A percentile compares a stretch with the other conserved stretches of the same genome.
Conservation (phyloP, 176 grass and related monocot genomes). For the Cenchrus americanus region DNA sequence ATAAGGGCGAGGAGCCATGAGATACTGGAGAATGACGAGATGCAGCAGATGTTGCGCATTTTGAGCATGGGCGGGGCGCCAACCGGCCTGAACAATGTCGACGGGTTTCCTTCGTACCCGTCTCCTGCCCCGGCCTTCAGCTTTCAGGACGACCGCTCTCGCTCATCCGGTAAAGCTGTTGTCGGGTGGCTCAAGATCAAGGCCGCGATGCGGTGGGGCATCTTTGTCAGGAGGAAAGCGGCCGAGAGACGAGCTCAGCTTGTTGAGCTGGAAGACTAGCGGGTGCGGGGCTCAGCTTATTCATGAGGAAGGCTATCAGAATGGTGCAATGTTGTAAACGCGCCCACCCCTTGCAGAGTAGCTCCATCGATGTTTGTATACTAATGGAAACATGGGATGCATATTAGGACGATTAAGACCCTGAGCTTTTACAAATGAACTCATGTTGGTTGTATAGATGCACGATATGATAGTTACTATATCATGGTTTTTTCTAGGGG, state of each 20-base stretch:
- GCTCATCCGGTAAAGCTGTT: constrained; percentile 80
- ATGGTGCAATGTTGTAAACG: constrained; percentile 14
- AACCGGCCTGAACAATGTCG: constrained; percentile 42
- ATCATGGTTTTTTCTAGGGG: constrained; percentile 22
- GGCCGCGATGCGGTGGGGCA: constrained; percentile 97
- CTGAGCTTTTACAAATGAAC: constrained; percentile 13
- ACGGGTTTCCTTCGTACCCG: constrained; percentile 49
- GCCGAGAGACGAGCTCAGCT: constrained; percentile 94
- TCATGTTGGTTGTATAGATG: constrained; percentile 44
- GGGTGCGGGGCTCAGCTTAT: constrained; percentile 45
- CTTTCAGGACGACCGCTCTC: constrained; percentile 55
- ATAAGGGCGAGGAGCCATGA: constrained; percentile 88
- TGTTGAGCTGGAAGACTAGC: constrained; percentile 86
- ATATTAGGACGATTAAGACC: constrained; percentile 22
- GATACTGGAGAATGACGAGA: constrained; percentile 91
- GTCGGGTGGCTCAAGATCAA: constrained; percentile 99
- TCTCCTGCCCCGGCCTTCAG: constrained; percentile 55
- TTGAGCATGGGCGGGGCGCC: constrained; percentile 64
- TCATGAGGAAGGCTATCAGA: constrained; percentile 34
- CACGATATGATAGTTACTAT: not conserved
- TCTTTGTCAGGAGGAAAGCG: constrained; percentile 93
- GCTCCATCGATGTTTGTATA: constrained; percentile 28
- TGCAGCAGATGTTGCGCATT: constrained; percentile 89
- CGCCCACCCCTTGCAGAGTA: constrained; percentile 18
- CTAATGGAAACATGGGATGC: constrained; percentile 19